A percentile compares a stretch with the other conserved stretches of the same genome.
phyloP scores from a whole-genome alignment of 2,329 filamentous ascomycete genomes.

The Fusarium camptoceras region DNA sequence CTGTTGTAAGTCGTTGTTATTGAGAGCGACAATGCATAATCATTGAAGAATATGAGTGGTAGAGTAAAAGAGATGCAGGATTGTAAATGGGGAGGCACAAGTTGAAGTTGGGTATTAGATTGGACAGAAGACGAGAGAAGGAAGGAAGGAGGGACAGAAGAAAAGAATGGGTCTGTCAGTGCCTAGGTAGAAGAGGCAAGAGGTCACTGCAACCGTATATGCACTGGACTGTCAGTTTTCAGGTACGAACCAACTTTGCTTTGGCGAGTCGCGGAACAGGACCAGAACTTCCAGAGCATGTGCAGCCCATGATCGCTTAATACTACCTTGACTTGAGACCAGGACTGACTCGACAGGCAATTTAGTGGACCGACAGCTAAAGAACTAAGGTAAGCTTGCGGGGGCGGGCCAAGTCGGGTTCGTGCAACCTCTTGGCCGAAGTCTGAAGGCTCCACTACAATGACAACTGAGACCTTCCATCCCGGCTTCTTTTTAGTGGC shows the following conservation, averaged over 20 bases:
- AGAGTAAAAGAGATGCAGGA: background rate
- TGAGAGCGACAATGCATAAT: constrained; percentile 23
- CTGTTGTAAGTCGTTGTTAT: background rate
- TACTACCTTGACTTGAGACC: constrained; percentile 21
- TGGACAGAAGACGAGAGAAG: constrained; percentile 18
- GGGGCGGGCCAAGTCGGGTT: constrained; percentile 44
- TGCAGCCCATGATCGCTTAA: constrained; percentile 44
- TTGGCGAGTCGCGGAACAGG: constrained; percentile 23
- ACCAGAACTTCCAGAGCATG: background rate
- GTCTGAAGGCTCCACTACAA: constrained; percentile 1
- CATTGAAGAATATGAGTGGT: background rate
- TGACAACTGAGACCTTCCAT: constrained; percentile 17
- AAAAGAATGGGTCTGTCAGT: constrained; percentile 29
- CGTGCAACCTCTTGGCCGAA: constrained; percentile 25
- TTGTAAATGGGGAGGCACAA: constrained; percentile 4
- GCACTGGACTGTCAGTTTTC: background rate
- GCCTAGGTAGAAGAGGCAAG: background rate
- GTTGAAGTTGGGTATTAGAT: constrained; percentile 7
- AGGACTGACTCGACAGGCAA: constrained; percentile 42
- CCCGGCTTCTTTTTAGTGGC: constrained; percentile 20
- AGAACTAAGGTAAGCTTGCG: constrained; percentile 41
- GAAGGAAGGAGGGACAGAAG: constrained; percentile 24
- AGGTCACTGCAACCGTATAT: background rate
- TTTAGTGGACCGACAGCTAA: constrained; percentile 28
- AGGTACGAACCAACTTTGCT: background rate